These are phyloP conservation scores for Oenanthe sinensis DNA, from an alignment of 129 eudicot genomes.

Conservation along the genomic window DNA sequence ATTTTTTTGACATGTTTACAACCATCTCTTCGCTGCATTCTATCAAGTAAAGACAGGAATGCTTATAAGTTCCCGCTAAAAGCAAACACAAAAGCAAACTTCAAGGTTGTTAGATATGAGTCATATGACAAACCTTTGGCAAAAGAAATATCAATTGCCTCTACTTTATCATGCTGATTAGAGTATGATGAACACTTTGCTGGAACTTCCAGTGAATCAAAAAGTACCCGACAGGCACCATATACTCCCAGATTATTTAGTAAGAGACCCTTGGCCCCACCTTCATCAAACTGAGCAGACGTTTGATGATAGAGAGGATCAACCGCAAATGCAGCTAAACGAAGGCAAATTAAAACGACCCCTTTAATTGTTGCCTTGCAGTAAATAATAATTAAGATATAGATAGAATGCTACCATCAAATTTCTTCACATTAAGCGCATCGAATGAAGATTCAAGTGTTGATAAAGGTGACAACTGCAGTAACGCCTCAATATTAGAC, in stretches of 20 bases:
- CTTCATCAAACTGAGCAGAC: conserved; percentile 98
- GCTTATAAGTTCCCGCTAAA: not conserved
- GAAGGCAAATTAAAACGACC: conserved; percentile 11
- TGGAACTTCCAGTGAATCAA: conserved; percentile 91
- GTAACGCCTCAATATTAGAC: conserved; percentile 6
- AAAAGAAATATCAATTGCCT: conserved; percentile 54
- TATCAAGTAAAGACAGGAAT: conserved; percentile 17
- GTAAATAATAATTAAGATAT: not conserved
- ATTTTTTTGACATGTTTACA: conserved; percentile 31
- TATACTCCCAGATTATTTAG: conserved; percentile 86
- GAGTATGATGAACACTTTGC: conserved; percentile 44
- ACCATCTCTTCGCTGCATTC: conserved; percentile 72
- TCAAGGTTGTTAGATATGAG: not conserved
- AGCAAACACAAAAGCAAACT: not conserved
- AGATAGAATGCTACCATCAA: conserved; percentile 53
- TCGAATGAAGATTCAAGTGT: conserved; percentile 88
- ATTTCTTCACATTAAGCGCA: conserved; percentile 72
- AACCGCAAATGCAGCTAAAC: conserved; percentile 68
- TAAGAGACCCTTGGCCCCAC: conserved; percentile 92
- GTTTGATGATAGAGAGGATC: conserved; percentile 98
- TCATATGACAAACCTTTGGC: conserved; percentile 48
- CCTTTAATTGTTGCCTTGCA: conserved; percentile 1
- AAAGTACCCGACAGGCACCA: conserved; percentile 71
- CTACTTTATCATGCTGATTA: conserved; percentile 25
- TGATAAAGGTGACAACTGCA: conserved; percentile 80